Percentiles rank a stretch among this genome's conserved stretches.
These are phyloP conservation scores for Plenodomus lindquistii DNA, from an alignment of 2,329 filamentous ascomycete species.

Conservation along the genomic window DNA sequence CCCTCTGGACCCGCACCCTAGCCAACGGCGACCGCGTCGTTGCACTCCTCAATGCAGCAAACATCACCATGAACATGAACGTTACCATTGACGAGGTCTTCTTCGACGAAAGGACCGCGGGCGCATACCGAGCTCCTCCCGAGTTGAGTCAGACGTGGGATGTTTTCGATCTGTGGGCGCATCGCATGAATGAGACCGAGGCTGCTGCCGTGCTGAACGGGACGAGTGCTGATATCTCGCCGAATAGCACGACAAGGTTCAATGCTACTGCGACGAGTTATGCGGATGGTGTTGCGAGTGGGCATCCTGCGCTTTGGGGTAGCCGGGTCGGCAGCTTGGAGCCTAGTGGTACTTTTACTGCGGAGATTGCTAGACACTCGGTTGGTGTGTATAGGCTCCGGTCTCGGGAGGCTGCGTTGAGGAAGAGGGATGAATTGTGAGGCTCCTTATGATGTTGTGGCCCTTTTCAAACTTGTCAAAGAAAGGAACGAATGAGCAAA, in stretches of 20 bases:
- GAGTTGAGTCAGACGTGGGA: slow-evolving; percentile 55
- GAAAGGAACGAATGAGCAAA: too few species aligned
- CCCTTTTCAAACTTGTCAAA: too few species aligned
- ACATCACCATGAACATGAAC: slow-evolving; percentile 51
- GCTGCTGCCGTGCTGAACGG: slow-evolving; percentile 52
- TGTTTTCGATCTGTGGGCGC: slow-evolving; percentile 59
- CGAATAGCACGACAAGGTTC: slow-evolving; percentile 46
- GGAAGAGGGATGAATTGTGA: slow-evolving; percentile 52
- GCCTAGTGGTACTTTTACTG: slow-evolving; percentile 49
- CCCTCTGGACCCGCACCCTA: slow-evolving; percentile 56
- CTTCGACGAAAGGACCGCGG: slow-evolving; percentile 50
- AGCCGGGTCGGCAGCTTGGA: slow-evolving; percentile 50
- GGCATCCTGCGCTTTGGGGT: slow-evolving; percentile 53
- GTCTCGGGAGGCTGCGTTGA: slow-evolving; percentile 24
- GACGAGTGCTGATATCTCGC: slow-evolving; percentile 37
- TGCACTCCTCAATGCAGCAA: slow-evolving; percentile 56
- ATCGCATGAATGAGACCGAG: slow-evolving; percentile 55
- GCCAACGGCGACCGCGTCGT: slow-evolving; percentile 54
- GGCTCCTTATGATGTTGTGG: background rate
- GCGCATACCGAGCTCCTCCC: slow-evolving; percentile 43
- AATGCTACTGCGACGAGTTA: slow-evolving; percentile 57
- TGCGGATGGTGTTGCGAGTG: slow-evolving; percentile 50
- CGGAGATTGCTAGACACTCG: slow-evolving; percentile 54
- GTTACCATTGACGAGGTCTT: slow-evolving; percentile 59
- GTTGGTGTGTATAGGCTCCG: slow-evolving; percentile 57